Evolutionary conservation across 306 rosid genomes (phyloP).

Genomic region (Hippophae gyantsensis): DNA sequence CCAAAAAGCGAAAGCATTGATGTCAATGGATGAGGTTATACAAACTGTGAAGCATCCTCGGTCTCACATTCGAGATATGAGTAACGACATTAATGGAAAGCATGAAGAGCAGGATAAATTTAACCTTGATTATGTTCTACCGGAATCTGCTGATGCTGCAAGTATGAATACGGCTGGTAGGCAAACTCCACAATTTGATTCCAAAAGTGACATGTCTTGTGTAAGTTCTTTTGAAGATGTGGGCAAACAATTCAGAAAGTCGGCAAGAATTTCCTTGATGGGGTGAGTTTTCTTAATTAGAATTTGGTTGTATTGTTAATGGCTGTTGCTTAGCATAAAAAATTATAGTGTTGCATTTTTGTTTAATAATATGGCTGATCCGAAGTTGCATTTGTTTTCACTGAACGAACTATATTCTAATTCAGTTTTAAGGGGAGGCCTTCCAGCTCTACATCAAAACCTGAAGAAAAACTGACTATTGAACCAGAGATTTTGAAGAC

Average conservation of each 20-base stretch:
- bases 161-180: conserved; percentile 25
- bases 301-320: conserved; percentile 7
- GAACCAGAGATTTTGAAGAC: conserved; percentile 64
- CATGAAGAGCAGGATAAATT: conserved; percentile 42
- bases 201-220: conserved; percentile 21
- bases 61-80: conserved; percentile 29
- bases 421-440: conserved; percentile 55
- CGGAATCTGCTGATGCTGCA: conserved; percentile 41
- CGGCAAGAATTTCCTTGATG: conserved; percentile 34
- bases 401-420: conserved; percentile 8
- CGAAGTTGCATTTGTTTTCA: not conserved
- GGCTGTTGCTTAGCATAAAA: not conserved
- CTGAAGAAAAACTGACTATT: conserved; percentile 33
- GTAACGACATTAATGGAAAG: conserved; percentile 27
- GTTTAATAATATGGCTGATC: not conserved
- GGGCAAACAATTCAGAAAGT: conserved; percentile 28
- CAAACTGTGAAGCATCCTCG: conserved; percentile 64
- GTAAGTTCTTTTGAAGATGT: conserved; percentile 24
- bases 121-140: conserved; percentile 43
- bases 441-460: conserved; percentile 32
- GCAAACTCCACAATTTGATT: conserved; percentile 32
- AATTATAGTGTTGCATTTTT: not conserved
- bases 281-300: conserved; percentile 34
- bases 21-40: conserved; percentile 74
- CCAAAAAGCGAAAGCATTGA: conserved; percentile 73